Percentiles rank a stretch among this genome's conserved stretches.
phyloP scores from a whole-genome alignment of 2,329 filamentous ascomycete species.

The Leptographium radiaticola region DNA sequence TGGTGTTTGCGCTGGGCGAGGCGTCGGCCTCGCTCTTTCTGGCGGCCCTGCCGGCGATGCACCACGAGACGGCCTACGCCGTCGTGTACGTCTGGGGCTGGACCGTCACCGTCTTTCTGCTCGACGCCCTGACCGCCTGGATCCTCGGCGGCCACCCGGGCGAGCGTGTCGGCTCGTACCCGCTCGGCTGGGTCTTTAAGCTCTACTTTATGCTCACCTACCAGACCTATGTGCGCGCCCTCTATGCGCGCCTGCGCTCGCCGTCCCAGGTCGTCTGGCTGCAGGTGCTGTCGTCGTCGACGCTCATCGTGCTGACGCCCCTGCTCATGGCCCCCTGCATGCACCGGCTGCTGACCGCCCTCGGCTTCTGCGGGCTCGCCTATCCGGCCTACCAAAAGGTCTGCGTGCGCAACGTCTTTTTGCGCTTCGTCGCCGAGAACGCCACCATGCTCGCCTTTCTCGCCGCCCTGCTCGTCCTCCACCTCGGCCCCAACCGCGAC shows the following conservation, averaged over 20 bases:
- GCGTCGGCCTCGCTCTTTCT: conserved; percentile 58
- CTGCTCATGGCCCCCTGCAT: conserved; percentile 48
- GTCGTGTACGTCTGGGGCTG: conserved; percentile 59
- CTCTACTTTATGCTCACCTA: conserved; percentile 58
- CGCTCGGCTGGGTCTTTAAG: conserved; percentile 59
- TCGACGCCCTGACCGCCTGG: conserved; percentile 53
- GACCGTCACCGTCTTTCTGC: conserved; percentile 51
- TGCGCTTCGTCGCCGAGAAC: conserved; percentile 54
- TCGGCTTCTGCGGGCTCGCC: conserved; percentile 44
- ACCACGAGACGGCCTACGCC: conserved; percentile 50
- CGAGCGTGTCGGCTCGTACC: conserved; percentile 55
- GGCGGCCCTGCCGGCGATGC: conserved; percentile 39
- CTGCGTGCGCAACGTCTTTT: conserved; percentile 52
- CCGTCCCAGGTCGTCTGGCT: conserved; percentile 53
- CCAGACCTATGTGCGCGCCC: conserved; percentile 56
- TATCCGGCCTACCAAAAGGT: conserved; percentile 54
- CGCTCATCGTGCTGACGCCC: conserved; percentile 50
- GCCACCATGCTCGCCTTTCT: conserved; percentile 56
- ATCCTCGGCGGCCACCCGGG: conserved; percentile 53
- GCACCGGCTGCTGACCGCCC: conserved; percentile 39
- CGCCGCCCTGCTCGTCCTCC: conserved; percentile 50
- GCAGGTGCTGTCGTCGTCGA: conserved; percentile 49
- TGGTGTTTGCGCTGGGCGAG: conserved; percentile 55
- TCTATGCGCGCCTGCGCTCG: conserved; percentile 55
- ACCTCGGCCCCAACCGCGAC: conserved; percentile 53